These are phyloP conservation scores for Zizania palustris DNA, from an alignment of 202 grass and related monocot species.

Conservation along the genomic window DNA sequence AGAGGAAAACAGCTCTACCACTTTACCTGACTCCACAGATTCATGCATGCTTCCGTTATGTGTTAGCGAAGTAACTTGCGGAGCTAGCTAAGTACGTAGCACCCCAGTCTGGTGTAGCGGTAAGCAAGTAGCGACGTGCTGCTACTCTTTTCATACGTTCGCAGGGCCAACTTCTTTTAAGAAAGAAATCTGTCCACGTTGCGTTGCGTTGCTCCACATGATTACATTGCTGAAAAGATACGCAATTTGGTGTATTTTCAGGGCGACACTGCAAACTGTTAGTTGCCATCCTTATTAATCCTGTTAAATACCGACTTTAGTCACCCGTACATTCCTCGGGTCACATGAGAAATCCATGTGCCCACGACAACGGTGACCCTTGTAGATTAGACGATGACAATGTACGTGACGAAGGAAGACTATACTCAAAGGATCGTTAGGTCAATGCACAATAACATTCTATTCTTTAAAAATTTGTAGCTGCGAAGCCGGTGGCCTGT, in stretches of 20 bases:
- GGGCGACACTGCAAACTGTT: too few species aligned
- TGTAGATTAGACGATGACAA: not conserved
- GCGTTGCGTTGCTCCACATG: not conserved
- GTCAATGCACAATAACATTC: constrained; percentile 7
- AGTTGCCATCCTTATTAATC: not conserved
- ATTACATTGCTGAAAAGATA: not conserved
- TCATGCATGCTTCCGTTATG: not conserved
- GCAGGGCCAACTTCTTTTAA: not conserved
- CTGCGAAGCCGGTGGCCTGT: constrained; percentile 32
- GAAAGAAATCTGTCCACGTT: too few species aligned
- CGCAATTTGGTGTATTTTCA: not conserved
- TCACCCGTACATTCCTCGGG: not conserved
- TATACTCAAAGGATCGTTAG: not conserved
- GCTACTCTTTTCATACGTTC: not conserved
- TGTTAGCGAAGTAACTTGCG: not conserved
- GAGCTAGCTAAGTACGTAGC: not conserved
- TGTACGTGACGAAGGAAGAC: too few species aligned
- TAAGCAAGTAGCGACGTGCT: not conserved
- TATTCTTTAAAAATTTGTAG: constrained; percentile 20
- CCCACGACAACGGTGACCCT: not conserved
- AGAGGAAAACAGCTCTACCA: not conserved
- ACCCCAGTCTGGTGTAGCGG: not conserved
- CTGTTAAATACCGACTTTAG: not conserved
- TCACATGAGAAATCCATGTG: not conserved
- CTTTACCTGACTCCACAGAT: not conserved